Evolutionary conservation across 2,329 filamentous ascomycete genomes (phyloP).

Genomic region (Aspergillus pseudoviridinutans): DNA sequence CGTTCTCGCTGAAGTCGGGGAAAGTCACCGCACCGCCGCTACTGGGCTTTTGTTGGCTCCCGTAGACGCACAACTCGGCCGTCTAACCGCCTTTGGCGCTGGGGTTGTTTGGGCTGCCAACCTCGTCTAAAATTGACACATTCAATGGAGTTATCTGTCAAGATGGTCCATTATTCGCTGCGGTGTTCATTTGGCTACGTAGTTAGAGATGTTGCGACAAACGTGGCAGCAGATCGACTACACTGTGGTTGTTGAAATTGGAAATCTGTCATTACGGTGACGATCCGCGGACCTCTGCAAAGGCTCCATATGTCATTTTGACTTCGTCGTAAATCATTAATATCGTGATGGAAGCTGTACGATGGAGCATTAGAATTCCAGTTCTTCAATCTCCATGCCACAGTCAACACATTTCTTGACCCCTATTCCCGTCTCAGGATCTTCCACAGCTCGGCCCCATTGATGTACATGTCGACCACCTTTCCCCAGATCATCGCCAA

Average conservation of each 20-base stretch:
- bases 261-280: background rate
- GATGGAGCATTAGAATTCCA: slow-evolving; percentile 51
- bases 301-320: background rate
- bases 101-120: slow-evolving; percentile 1
- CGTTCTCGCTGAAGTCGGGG: slow-evolving; percentile 14
- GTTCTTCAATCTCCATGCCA: slow-evolving; percentile 64
- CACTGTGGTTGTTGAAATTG: background rate
- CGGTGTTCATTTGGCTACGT: background rate
- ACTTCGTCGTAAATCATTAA: background rate
- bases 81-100: slow-evolving; percentile 25
- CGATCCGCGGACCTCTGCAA: background rate
- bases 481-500: slow-evolving; percentile 71
- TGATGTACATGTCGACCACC: slow-evolving; percentile 80
- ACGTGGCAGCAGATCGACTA: background rate
- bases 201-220: background rate
- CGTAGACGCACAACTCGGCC: slow-evolving; percentile 15
- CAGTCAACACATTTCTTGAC: slow-evolving; percentile 70
- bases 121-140: background rate
- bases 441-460: slow-evolving; percentile 62
- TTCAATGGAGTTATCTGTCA: background rate
- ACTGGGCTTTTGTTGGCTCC: slow-evolving; percentile 16
- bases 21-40: slow-evolving; percentile 13
- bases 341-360: background rate
- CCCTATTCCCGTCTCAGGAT: slow-evolving; percentile 53
- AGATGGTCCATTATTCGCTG: background rate